Base-by-base conservation (phyloP, 2,329 filamentous ascomycete genomes). In the Bipolaris oryzae region DNA sequence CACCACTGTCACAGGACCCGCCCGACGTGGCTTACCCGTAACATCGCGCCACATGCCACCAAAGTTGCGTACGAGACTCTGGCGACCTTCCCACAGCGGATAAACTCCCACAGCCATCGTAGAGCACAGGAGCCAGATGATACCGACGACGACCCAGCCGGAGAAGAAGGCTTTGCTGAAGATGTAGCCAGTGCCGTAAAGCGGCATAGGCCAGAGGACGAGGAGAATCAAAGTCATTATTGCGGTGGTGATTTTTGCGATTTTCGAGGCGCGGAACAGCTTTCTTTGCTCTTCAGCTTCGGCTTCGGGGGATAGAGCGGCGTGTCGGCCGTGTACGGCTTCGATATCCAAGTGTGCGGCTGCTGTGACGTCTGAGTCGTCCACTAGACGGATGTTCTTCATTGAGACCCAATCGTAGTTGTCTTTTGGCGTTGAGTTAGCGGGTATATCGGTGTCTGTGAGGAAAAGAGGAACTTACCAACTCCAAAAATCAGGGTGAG, bases 201-300 rank as follows among this genome's bases (percentile, higher is more conserved):
- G 87, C 0, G 92, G 92, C 84, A 96, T 94, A 0, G 92, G 92
- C 92, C 92, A 96, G 15, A 96, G 83, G 1, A 96, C 81, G 0
- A 96, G 79, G 49, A 96, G 81, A 0, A 86, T 80, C 0, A 96
- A 60, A 0, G 90, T 90, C 78, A 91, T 80, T 57, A 82, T 73
- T 1, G 85, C 79, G 1, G 88, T 90, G 39, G 86, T 74, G 15
- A 75, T 77, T 44, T 84, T 81, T 0, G 85, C 84, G 63, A 85
- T 84, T 59, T 78, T 80, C 28, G 79, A 77, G 7, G 79, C 77
- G 11, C 76, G 76, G 35, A 74, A 63, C 1, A 83, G 74, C 37
- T 79, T 76, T 21, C 69, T 70, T 64, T 79, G 74, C 55, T 82
- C 80, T 6, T 62, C 68, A 25, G 70, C 64, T 51, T 72, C 69